A percentile compares a stretch with the other conserved stretches of the same genome.
Evolutionary conservation across 2,329 filamentous ascomycete species (phyloP).

Genomic region (Trichoderma atrobrunneum): DNA sequence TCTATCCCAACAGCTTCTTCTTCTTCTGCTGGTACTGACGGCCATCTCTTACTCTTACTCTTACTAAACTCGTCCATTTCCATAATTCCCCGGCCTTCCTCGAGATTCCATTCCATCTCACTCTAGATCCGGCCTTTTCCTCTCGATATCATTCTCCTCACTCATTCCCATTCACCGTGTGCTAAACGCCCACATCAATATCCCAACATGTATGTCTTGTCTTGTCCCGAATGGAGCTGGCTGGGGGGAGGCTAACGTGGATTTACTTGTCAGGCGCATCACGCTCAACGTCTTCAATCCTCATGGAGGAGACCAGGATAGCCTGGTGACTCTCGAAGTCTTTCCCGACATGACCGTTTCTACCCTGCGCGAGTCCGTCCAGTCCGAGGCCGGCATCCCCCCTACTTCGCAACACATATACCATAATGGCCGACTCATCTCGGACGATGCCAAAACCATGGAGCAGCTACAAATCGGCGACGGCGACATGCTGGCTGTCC

Average conservation of each 20-base stretch:
- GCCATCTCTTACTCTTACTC: neutral
- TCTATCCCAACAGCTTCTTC: neutral
- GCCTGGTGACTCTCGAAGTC: conserved; percentile 79
- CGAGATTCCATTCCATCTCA: conserved; percentile 1
- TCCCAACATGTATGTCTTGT: conserved; percentile 13
- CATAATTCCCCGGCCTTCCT: neutral
- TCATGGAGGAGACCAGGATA: conserved; percentile 63
- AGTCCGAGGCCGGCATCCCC: conserved; percentile 76
- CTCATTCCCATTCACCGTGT: neutral
- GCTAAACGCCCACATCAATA: neutral
- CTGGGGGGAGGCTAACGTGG: neutral
- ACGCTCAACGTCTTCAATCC: conserved; percentile 80
- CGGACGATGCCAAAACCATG: conserved; percentile 75
- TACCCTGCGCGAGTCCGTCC: conserved; percentile 82
- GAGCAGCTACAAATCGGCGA: conserved; percentile 77
- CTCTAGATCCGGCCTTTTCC: neutral
- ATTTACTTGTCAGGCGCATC: conserved; percentile 63
- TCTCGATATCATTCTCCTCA: neutral
- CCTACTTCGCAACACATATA: conserved; percentile 77
- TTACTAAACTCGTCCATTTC: neutral
- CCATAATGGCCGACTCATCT: conserved; percentile 80
- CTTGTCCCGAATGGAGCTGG: neutral
- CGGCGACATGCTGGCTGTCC: conserved; percentile 88
- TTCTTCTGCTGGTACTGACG: neutral
- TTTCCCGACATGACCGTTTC: conserved; percentile 78